Conservation (phyloP, 306 rosid species). For the Spatholobus suberectus region DNA sequence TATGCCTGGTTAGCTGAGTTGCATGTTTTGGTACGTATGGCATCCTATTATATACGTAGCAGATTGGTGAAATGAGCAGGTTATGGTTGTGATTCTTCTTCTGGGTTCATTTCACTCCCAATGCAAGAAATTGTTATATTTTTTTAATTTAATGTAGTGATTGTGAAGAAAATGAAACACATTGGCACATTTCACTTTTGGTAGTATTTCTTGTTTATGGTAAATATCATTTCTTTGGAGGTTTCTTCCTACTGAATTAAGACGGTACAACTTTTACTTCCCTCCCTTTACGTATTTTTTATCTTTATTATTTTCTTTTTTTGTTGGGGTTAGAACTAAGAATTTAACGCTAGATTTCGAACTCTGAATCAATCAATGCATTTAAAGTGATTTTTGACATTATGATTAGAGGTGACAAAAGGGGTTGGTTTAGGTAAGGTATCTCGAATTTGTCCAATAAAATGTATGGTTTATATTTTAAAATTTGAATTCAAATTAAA, state of each 20-base stretch:
- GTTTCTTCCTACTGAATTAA: not conserved
- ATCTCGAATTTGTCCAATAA: too few relatives aligned
- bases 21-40: not conserved
- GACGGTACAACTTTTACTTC: not conserved
- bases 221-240: not conserved
- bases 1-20: not conserved
- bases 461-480: too few relatives aligned
- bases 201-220: not conserved
- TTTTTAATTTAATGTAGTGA: not conserved
- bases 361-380: too few relatives aligned
- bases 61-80: conserved; percentile 25
- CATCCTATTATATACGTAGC: not conserved
- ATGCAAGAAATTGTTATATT: not conserved
- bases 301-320: too few relatives aligned
- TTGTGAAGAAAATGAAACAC: not conserved
- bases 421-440: too few relatives aligned
- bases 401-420: too few relatives aligned
- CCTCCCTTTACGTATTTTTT: not conserved
- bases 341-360: too few relatives aligned
- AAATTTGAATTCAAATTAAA: too few relatives aligned
- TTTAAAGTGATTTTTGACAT: too few relatives aligned
- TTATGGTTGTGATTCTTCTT: conserved; percentile 13
- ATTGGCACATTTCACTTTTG: not conserved
- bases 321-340: too few relatives aligned
- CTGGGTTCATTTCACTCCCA: conserved; percentile 18